Conservation (phyloP, 495 filamentous ascomycete genomes). For the Penicillium samsonianum region DNA sequence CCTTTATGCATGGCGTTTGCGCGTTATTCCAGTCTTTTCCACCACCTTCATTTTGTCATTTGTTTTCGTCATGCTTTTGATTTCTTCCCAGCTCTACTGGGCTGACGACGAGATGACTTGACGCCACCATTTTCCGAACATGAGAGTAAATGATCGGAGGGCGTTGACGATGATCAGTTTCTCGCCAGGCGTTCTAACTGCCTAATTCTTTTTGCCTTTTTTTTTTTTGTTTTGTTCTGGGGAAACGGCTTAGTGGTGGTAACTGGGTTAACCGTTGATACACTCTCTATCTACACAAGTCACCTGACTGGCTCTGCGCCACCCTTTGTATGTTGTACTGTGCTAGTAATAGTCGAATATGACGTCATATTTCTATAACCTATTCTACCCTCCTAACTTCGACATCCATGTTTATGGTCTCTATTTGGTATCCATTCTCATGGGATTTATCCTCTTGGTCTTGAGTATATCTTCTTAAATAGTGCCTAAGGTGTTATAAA, state of each 20-base stretch:
- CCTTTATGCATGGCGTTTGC: constrained; percentile 25
- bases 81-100: constrained; percentile 20
- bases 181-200: constrained; percentile 23
- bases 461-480: too few species aligned
- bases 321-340: neutral
- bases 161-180: constrained; percentile 24
- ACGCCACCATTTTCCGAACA: constrained; percentile 26
- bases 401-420: too few species aligned
- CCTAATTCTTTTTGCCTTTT: too few species aligned
- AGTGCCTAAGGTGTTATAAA: too few species aligned
- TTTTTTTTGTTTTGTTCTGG: constrained; percentile 12
- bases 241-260: neutral
- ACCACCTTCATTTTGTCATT: constrained; percentile 9
- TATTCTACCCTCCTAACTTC: too few species aligned
- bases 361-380: neutral
- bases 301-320: neutral
- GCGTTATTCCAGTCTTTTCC: neutral
- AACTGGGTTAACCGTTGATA: neutral
- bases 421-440: neutral
- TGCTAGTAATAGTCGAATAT: neutral
- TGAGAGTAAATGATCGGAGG: constrained; percentile 25
- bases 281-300: neutral
- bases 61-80: constrained; percentile 21
- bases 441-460: neutral
- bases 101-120: constrained; percentile 30